Evolutionary conservation across 331 rosid genomes (phyloP), one percentile per base, ranked within the genome.

Genomic region (Ulmus americana): DNA sequence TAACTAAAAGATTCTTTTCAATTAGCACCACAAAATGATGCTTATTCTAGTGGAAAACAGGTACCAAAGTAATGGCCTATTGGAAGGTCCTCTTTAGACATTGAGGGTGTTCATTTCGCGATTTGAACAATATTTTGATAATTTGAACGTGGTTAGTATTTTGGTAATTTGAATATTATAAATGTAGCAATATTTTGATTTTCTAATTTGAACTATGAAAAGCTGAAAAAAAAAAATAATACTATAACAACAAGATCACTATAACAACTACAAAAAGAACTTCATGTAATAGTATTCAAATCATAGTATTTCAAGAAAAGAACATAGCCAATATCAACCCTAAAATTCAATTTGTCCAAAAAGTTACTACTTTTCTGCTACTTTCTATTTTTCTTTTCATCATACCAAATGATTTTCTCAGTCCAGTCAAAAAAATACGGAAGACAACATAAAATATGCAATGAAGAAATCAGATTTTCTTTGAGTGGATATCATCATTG

Each of bases 1-100:
- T 28, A 56, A 47, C 22, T 45, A 35, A 59, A 49, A 59, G 55
- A 12, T 52, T 12, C 63, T 59, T 61, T 69, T 67, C 51, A 45
- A 20, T 11, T 16, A 66, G 63, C 46, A 51, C 39, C 22, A 8
- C 20, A 11, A 53, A 3, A 20, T 42, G 64, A 66, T 59, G 50
- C 43, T 20, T 56, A 41, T 38, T 50, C 9, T 42, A 28, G 67
- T 47, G 39, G 63, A 52, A 16, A 59, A 22, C 12, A 1, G 4
- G 22, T 20, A 20, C 0, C 22, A 20, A 20, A 20, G 1, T 20
- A 20, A 20, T 49, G 54, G 14, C 0, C 14, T 0, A 3, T 49
- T 49, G 6, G 14, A 10, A 4, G 54, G 9, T 35, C 38, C 16
- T 3, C 10, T 6, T 20, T 12, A 53, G 9, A 45, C 43, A 38